Evolutionary conservation across 2,329 filamentous ascomycete species (phyloP), one percentile per base, ranked within the genome.

Genomic region (Fusarium ramigenum): DNA sequence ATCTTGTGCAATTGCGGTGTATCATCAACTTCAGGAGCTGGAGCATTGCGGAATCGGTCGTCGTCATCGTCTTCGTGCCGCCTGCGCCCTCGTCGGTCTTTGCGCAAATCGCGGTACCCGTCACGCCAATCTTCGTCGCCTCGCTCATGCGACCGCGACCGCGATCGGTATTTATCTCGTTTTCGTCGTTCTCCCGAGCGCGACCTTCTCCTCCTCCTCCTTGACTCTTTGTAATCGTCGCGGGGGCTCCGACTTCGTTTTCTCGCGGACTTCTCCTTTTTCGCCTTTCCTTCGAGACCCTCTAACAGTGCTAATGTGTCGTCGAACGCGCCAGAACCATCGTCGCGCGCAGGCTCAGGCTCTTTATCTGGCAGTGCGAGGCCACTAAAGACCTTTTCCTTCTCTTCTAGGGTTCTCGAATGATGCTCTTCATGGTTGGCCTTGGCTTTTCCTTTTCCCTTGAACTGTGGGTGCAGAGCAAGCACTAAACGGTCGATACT

Each of bases 301-400:
- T 98, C 96, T n/a, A 99, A 83, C 78, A 97, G 88, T 2, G 95
- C 95, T 77, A 99, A 90, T 0, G 96, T 97, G 82, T 99, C 95
- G 79, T 98, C 96, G 78, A 98, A 92, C 25, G 90, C 93, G 79
- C 93, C 93, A 3, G 84, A 84, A 50, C 81, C 80, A 14, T 77
- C 77, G 34, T 83, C 79, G 32, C 81, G 72, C 9, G 75, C 75
- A 2, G 80, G 79, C 37, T 91, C 88, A 2, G 80, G 79, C 37
- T 91, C 88, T 79, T 91, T 92, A 82, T 99, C 96, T 3, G 96
- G 94, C 50, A 99, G 88, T 12, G 95, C 89, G 57, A 99, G 87
- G 2, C 95, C 97, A 77, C 92, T 95, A 82, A 99, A 99, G n/a
- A 97, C 90, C 61, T 93, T 91, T 63, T 92, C 91, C 83, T 96